Conservation (phyloP, 1,139 yeast genomes). For the Candida sojae region DNA sequence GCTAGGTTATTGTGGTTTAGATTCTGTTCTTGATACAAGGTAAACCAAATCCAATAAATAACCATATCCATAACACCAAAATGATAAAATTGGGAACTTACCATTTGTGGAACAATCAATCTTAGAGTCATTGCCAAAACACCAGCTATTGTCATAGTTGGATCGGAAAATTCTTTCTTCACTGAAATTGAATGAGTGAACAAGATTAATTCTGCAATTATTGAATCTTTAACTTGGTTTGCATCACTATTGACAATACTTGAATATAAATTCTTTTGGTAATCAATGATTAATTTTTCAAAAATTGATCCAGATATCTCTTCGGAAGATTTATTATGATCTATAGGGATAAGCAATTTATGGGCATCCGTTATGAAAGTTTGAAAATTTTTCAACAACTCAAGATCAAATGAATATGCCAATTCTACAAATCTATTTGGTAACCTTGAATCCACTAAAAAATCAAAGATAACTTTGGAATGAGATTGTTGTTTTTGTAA, state of each 20-base stretch:
- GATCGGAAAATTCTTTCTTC: slow-evolving; percentile 16
- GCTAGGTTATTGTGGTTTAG: slow-evolving; percentile 7
- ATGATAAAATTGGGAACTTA: slow-evolving; percentile 25
- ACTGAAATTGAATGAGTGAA: slow-evolving; percentile 25
- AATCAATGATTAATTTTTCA: slow-evolving; percentile 36
- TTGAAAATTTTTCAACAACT: slow-evolving; percentile 43
- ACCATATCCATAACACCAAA: slow-evolving; percentile 30
- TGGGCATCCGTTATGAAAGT: slow-evolving; percentile 30
- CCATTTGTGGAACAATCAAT: slow-evolving; percentile 38
- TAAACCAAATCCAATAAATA: slow-evolving; percentile 44
- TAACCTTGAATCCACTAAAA: slow-evolving; percentile 17
- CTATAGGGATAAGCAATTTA: slow-evolving; percentile 25
- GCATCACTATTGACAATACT: slow-evolving; percentile 29
- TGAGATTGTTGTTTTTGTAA: slow-evolving; percentile 18
- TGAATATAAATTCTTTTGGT: slow-evolving; percentile 29
- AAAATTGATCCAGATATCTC: slow-evolving; percentile 32
- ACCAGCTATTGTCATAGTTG: slow-evolving; percentile 30
- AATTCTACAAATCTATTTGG: slow-evolving; percentile 53
- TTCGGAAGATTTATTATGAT: slow-evolving; percentile 19
- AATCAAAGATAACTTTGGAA: slow-evolving; percentile 16
- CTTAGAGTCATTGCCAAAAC: slow-evolving; percentile 37
- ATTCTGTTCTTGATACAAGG: slow-evolving; percentile 25
- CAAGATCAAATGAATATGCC: slow-evolving; percentile 64
- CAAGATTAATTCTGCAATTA: slow-evolving; percentile 31
- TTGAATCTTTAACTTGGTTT: slow-evolving; percentile 28